Conservation (phyloP, 352 stramenopile genomes). For the Globisporangium ultimum region DNA sequence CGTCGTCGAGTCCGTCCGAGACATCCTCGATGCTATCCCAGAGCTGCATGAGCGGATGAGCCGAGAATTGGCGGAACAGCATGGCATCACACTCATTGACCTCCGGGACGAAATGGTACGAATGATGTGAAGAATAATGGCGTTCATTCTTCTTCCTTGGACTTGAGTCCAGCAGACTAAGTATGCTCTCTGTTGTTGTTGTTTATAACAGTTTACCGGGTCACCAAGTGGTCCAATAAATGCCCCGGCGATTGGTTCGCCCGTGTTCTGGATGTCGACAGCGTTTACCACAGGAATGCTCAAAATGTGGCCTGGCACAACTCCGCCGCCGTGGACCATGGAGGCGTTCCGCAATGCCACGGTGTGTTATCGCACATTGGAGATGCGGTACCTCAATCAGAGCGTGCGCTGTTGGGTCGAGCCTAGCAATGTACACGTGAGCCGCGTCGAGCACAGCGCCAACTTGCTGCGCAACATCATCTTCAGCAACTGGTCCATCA, state of each 20-base stretch:
- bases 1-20: conserved; percentile 14
- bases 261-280: conserved; percentile 26
- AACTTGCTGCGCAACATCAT: conserved; percentile 25
- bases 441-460: conserved; percentile 20
- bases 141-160: background rate
- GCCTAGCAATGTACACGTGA: conserved; percentile 17
- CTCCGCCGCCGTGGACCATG: conserved; percentile 30
- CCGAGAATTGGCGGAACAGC: conserved; percentile 5
- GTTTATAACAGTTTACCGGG: conserved; percentile 6
- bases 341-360: conserved; percentile 24
- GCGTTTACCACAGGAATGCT: conserved; percentile 21
- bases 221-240: conserved; percentile 16
- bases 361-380: conserved; percentile 30
- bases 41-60: conserved; percentile 18
- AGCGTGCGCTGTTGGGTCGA: conserved; percentile 37
- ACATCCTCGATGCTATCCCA: conserved; percentile 15
- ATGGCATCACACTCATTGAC: conserved; percentile 4
- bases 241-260: conserved; percentile 15
- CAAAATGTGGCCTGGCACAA: conserved; percentile 29
- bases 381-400: conserved; percentile 33
- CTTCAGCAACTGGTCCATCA: conserved; percentile 42
- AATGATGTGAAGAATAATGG: too few species aligned
- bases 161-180: too few species aligned
- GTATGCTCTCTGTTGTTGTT: background rate
- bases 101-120: conserved; percentile 15